Conservation (phyloP, 352 stramenopile genomes). For the Saprolegnia parasitica region DNA sequence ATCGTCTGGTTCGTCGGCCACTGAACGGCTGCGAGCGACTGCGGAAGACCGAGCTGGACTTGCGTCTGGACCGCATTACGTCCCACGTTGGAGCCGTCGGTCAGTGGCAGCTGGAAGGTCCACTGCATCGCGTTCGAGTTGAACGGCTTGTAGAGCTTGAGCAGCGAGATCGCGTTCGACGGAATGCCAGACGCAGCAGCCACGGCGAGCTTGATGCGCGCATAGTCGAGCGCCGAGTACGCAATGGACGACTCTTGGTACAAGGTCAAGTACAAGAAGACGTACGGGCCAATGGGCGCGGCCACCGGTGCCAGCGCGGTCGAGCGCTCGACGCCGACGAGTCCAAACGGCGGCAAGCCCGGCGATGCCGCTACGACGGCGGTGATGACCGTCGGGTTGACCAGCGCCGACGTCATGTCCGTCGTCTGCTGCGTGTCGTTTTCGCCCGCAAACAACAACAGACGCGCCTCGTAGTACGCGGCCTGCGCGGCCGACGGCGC, state of each 20-base stretch:
- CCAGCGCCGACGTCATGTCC: not conserved
- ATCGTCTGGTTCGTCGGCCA: not conserved
- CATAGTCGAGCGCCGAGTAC: conserved; percentile 16
- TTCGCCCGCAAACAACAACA: not conserved
- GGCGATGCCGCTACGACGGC: not conserved
- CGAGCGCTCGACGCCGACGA: not conserved
- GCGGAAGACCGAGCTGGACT: not conserved
- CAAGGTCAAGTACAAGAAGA: conserved; percentile 16
- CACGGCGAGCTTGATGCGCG: not conserved
- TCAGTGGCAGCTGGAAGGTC: not conserved
- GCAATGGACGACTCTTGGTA: not conserved
- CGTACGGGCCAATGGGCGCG: not conserved
- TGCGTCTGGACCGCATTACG: not conserved
- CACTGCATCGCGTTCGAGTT: conserved; percentile 6
- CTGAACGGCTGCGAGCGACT: not conserved
- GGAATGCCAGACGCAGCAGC: not conserved
- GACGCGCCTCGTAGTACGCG: not conserved
- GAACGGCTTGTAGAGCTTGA: not conserved
- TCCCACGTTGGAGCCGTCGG: not conserved
- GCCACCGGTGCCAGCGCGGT: not conserved
- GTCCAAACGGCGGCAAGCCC: not conserved
- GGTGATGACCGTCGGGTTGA: not conserved
- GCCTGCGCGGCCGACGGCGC: not conserved
- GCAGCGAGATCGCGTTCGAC: not conserved
- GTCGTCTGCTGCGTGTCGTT: not conserved